phyloP scores from a whole-genome alignment of 2,329 filamentous ascomycete species.

The Diaporthe capsici region DNA sequence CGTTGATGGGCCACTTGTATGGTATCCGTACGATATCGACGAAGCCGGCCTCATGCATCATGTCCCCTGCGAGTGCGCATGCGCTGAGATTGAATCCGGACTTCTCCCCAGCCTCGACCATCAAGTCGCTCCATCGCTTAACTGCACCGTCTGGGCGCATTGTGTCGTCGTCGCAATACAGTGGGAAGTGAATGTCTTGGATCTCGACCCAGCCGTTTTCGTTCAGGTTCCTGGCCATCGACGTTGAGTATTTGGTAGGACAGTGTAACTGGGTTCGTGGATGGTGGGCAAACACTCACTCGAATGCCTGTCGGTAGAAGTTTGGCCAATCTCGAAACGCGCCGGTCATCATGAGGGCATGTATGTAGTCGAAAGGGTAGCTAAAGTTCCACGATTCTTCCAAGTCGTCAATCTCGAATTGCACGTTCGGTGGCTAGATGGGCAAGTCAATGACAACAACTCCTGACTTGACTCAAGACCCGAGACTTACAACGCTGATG shows the following conservation, averaged over 20 bases:
- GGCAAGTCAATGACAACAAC: constrained; percentile 30
- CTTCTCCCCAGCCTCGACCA: constrained; percentile 49
- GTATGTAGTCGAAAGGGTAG: constrained; percentile 49
- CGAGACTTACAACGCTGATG: constrained; percentile 39
- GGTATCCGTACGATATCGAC: constrained; percentile 42
- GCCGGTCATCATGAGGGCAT: constrained; percentile 48
- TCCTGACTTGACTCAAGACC: no score
- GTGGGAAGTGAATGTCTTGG: constrained; percentile 51
- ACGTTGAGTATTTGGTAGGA: constrained; percentile 6
- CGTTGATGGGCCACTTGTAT: constrained; percentile 44
- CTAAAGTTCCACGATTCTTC: constrained; percentile 49
- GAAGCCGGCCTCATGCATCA: constrained; percentile 43
- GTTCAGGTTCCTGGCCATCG: constrained; percentile 43
- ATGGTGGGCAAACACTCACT: constrained; percentile 38
- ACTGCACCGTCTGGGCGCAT: constrained; percentile 46
- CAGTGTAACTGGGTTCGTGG: no score
- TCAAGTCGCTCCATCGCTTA: constrained; percentile 48
- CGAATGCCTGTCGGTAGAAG: constrained; percentile 46
- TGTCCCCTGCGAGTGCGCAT: constrained; percentile 48
- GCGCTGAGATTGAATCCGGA: constrained; percentile 48
- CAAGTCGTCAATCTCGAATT: constrained; percentile 49
- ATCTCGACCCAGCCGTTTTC: constrained; percentile 47
- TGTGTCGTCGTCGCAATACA: constrained; percentile 50
- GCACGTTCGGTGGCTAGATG: constrained; percentile 45
- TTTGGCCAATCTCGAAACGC: constrained; percentile 47